Conservation (phyloP, 352 stramenopile species). For the Pythium oligandrum region DNA sequence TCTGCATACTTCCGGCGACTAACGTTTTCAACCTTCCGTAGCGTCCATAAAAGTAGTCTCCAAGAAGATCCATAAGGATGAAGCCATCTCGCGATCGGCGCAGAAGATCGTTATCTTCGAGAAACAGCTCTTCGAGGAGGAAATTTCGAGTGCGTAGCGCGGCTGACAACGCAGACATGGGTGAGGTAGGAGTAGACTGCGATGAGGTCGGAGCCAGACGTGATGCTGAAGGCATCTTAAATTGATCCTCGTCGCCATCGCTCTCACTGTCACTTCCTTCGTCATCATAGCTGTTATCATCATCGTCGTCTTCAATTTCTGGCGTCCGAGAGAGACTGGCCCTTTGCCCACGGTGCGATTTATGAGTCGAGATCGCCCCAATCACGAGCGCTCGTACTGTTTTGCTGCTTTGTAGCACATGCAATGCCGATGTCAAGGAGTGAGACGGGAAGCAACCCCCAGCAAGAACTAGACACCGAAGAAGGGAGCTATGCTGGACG, state of each 20-base stretch:
- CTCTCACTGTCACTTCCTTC: neutral
- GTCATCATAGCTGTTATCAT: constrained; percentile 5
- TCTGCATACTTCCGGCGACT: constrained; percentile 30
- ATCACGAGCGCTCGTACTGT: constrained; percentile 41
- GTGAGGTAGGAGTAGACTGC: neutral
- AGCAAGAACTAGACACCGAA: constrained; percentile 36
- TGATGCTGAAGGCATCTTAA: too few species aligned
- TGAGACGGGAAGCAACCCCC: constrained; percentile 28
- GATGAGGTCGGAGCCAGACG: too few species aligned
- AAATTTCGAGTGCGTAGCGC: constrained; percentile 50
- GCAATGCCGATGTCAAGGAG: constrained; percentile 26
- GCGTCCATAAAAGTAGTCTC: constrained; percentile 73
- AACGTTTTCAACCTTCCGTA: constrained; percentile 55
- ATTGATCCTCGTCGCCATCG: neutral
- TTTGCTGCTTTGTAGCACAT: constrained; percentile 34
- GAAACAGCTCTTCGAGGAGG: constrained; percentile 52
- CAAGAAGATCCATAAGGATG: constrained; percentile 34
- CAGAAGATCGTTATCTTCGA: constrained; percentile 48
- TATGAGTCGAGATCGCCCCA: constrained; percentile 22
- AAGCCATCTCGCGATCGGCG: constrained; percentile 19
- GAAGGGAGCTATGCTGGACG: constrained; percentile 34
- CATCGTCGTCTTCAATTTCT: constrained; percentile 1
- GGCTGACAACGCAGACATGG: constrained; percentile 31
- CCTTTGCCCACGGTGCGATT: neutral
- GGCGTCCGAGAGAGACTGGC: neutral